phyloP scores from a whole-genome alignment of 805 yeast genomes.

The Alloascoidea africana region DNA sequence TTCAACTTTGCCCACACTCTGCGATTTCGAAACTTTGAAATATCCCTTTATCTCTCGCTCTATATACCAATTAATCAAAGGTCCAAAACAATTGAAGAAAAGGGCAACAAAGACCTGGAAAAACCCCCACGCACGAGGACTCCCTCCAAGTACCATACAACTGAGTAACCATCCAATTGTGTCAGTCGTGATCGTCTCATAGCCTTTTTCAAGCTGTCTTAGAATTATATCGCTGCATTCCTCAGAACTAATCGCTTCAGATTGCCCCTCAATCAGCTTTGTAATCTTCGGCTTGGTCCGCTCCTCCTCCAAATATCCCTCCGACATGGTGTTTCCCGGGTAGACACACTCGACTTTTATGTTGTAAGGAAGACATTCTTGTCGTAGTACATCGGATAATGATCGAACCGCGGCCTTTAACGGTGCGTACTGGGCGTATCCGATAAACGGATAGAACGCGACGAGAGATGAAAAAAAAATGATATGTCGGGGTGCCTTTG shows the following conservation, averaged over 20 bases:
- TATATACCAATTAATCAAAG: conserved; percentile 38
- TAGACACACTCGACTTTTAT: conserved; percentile 59
- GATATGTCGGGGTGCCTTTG: conserved; percentile 27
- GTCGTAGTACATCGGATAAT: conserved; percentile 63
- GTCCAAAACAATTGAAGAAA: conserved; percentile 37
- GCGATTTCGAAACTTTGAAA: conserved; percentile 17
- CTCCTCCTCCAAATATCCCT: conserved; percentile 75
- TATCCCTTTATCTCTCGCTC: conserved; percentile 34
- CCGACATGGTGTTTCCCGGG: conserved; percentile 85
- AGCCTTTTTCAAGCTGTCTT: conserved; percentile 41
- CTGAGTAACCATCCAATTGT: conserved; percentile 70
- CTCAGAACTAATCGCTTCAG: conserved; percentile 50
- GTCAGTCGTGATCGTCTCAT: conserved; percentile 69
- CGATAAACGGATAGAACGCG: conserved; percentile 79
- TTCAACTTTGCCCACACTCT: too few relatives aligned
- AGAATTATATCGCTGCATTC: conserved; percentile 51
- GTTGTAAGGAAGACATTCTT: conserved; percentile 57
- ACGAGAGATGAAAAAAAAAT: conserved; percentile 62
- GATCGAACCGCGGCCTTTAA: conserved; percentile 70
- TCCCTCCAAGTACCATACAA: conserved; percentile 48
- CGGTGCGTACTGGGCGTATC: conserved; percentile 87
- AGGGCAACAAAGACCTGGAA: conserved; percentile 34
- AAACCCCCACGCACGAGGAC: conserved; percentile 47
- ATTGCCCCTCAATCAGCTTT: conserved; percentile 70
- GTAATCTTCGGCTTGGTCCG: conserved; percentile 78